phyloP scores from a whole-genome alignment of 768 basidiomycete genomes.

The Termitomyces sp. region DNA sequence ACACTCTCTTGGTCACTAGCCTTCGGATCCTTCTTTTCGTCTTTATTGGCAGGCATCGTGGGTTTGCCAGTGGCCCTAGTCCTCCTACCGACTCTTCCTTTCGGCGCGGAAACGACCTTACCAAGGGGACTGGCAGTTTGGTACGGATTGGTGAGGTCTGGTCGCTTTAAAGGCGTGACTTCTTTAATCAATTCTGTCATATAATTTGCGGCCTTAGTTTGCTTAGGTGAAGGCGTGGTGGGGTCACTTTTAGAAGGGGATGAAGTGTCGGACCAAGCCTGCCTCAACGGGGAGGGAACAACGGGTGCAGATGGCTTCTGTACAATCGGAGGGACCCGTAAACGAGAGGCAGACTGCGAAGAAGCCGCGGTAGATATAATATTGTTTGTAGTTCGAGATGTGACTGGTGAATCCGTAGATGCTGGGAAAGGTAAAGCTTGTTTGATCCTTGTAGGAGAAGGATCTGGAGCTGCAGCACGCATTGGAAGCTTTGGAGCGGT shows the following conservation, averaged over 20 bases:
- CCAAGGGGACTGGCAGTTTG: conserved; percentile 65
- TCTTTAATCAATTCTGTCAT: conserved; percentile 71
- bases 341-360: conserved; percentile 24
- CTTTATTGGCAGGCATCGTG: conserved; percentile 19
- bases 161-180: conserved; percentile 55
- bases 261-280: conserved; percentile 56
- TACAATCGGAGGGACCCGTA: conserved; percentile 33
- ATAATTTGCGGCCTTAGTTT: conserved; percentile 62
- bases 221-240: conserved; percentile 30
- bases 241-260: conserved; percentile 28
- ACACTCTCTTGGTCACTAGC: conserved; percentile 22
- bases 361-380: conserved; percentile 13
- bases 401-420: conserved; percentile 20
- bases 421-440: conserved; percentile 30
- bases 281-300: conserved; percentile 69
- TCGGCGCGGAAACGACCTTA: conserved; percentile 32
- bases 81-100: conserved; percentile 38
- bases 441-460: conserved; percentile 25
- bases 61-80: conserved; percentile 37
- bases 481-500: conserved; percentile 16
- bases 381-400: conserved; percentile 19
- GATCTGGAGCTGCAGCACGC: conserved; percentile 28
- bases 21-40: conserved; percentile 18
- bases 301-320: conserved; percentile 56
- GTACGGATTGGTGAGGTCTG: conserved; percentile 75